These are phyloP conservation scores for Leishmania turanica DNA, from an alignment of 208 protist species.

Conservation along the genomic window DNA sequence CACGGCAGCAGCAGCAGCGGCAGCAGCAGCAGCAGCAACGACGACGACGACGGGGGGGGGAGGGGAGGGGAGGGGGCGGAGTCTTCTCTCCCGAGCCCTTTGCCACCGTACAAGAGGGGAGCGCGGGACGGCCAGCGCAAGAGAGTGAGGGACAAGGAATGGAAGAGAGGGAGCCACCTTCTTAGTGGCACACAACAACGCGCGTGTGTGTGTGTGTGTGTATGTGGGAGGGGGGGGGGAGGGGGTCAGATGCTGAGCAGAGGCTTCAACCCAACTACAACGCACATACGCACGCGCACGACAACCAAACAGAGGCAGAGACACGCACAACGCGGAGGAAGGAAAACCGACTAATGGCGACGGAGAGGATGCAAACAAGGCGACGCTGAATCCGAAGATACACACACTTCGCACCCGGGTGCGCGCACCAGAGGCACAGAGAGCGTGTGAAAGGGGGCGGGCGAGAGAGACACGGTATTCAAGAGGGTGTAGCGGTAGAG, in stretches of 20 bases:
- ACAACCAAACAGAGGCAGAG: conserved; percentile 1
- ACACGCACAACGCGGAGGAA: neutral
- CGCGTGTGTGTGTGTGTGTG: neutral
- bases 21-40: neutral
- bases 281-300: neutral
- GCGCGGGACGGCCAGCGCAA: neutral
- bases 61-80: neutral
- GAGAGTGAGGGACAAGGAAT: neutral
- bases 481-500: neutral
- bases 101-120: neutral
- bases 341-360: neutral
- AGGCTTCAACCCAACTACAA: neutral
- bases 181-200: too few relatives aligned
- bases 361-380: neutral
- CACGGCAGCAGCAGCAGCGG: neutral
- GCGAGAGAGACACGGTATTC: neutral
- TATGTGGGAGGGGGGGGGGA: neutral
- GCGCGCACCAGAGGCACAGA: too few relatives aligned
- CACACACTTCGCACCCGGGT: neutral
- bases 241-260: too few relatives aligned
- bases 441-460: too few relatives aligned
- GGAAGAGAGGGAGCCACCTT: neutral
- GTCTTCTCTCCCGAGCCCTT: neutral
- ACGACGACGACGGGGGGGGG: neutral
- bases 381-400: neutral